Evolutionary conservation across 179 eudicot genomes (phyloP).

Genomic region (Corrigiola litoralis): DNA sequence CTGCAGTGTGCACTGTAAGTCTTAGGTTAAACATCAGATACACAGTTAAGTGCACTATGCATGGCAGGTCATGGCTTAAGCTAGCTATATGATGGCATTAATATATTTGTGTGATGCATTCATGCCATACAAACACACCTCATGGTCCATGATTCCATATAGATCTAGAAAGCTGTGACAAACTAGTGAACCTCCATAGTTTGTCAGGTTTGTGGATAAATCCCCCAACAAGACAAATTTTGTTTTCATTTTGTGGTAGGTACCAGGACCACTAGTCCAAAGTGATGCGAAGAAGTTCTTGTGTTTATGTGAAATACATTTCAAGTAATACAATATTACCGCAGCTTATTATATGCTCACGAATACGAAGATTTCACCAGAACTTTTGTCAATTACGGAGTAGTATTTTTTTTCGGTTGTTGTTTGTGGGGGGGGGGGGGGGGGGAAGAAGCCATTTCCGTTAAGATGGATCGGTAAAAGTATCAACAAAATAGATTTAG

Average conservation of each 20-base stretch:
- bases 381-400: no score
- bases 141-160: slow-evolving; percentile 2
- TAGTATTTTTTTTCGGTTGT: no score
- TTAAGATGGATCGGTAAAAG: no score
- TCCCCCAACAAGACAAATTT: slow-evolving; percentile 14
- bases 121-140: neutral
- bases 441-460: no score
- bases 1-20: no score
- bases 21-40: no score
- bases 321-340: neutral
- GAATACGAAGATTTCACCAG: no score
- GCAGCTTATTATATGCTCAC: no score
- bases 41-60: no score
- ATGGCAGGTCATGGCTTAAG: neutral
- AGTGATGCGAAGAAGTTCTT: slow-evolving; percentile 18
- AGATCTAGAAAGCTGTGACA: neutral
- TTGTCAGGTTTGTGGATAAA: neutral
- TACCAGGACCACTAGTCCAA: slow-evolving; percentile 17
- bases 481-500: no score
- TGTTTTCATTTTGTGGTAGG: neutral
- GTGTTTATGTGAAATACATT: no score
- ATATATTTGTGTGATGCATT: neutral
- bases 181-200: neutral
- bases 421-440: no score
- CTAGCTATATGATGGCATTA: neutral